Base-by-base conservation (phyloP, 2,329 filamentous ascomycete genomes). In the Emmonsiellopsis sp. region DNA sequence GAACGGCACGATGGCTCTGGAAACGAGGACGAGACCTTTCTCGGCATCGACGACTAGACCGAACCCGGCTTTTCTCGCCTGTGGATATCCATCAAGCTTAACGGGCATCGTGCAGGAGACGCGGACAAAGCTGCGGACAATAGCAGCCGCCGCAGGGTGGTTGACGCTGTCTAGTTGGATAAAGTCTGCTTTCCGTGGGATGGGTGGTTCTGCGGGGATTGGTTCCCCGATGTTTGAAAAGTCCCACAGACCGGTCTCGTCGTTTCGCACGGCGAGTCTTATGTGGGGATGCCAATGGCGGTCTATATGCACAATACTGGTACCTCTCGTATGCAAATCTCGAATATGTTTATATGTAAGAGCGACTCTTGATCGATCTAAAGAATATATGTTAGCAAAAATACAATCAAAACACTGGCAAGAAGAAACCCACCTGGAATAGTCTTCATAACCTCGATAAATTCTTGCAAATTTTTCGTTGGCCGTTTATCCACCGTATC, bases 1-100 rank as follows among this genome's bases (percentile, higher is more conserved):
- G 65, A 96, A 96, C 2, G 93, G 93, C 17, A 98, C 87, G 58
- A 96, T 89, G 1, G 94, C 92, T 65, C 93, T 78, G 1, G 93
- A 97, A 52, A 97, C 92, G 55, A 97, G 81, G 6, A 98, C 93
- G 14, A 98, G 78, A 14, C 93, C 93, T 73, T 96, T 92, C 56
- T 94, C 89, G 0, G 94, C 93, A 70, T 98, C 93, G 57, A 98
- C 88, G n/a, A 98, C 92, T 39, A 98, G 75, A 40, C 93, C 93
- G 77, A 95, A 96, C 0, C 93, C 93, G 74, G 90, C 93, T 72
- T 95, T 93, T 48, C 90, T 81, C 60, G 93, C 89, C 68, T 93
- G 88, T 5, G 93, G 94, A 68, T 95, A 98, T n/a, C 93, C 93
- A 67, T 98, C 93, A 8, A 98, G 80, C 76, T 97, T 97, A 57